Evolutionary conservation across 1,284 basidiomycete species (phyloP).

Genomic region (Fomitopsis pinicola): DNA sequence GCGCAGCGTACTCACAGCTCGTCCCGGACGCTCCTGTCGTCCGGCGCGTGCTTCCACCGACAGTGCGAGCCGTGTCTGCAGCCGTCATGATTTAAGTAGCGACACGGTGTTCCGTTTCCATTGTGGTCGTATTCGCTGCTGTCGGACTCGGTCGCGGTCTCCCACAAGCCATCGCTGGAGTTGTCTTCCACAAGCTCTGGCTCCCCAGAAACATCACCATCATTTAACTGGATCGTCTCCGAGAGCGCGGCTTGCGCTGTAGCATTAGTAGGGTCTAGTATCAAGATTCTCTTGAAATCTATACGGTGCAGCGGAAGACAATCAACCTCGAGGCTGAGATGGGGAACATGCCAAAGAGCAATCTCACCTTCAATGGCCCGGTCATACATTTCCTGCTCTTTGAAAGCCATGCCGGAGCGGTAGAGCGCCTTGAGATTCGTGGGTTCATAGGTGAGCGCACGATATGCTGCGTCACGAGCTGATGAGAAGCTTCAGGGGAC

Average conservation of each 20-base stretch:
- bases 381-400: conserved; percentile 29
- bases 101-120: conserved; percentile 47
- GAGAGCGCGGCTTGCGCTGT: conserved; percentile 28
- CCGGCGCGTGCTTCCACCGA: conserved; percentile 45
- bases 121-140: conserved; percentile 45
- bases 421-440: conserved; percentile 39
- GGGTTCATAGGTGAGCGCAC: conserved; percentile 40
- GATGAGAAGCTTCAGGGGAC: conserved; percentile 17
- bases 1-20: conserved; percentile 33
- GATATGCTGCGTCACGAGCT: conserved; percentile 37
- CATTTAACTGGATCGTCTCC: conserved; percentile 1
- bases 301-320: not conserved
- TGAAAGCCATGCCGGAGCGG: conserved; percentile 37
- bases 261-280: conserved; percentile 28
- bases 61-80: conserved; percentile 38
- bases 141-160: conserved; percentile 32
- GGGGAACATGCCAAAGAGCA: not conserved
- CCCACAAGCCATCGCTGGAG: conserved; percentile 1
- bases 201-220: conserved; percentile 11
- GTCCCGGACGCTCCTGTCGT: conserved; percentile 47
- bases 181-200: conserved; percentile 23
- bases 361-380: conserved; percentile 34
- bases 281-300: conserved; percentile 37
- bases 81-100: conserved; percentile 47
- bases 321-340: too few relatives aligned